Percentiles rank a stretch among this genome's conserved stretches.
Conservation (phyloP, 2,329 filamentous ascomycete genomes). For the Ceratocystis variospora region DNA sequence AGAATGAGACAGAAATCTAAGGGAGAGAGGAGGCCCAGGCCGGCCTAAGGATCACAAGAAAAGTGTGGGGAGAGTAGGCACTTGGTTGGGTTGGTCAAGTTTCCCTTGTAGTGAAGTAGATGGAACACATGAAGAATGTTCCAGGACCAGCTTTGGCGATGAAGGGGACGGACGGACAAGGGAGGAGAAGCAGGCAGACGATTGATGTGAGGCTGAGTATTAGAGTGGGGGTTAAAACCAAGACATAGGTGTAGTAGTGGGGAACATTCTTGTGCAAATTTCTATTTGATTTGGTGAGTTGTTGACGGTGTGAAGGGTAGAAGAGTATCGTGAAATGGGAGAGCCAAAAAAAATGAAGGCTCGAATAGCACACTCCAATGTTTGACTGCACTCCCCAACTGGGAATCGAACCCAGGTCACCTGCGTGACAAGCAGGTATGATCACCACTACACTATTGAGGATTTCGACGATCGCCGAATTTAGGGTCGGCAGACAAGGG, state of each 20-base stretch:
- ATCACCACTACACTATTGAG: constrained; percentile 8
- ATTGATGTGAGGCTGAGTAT: neutral
- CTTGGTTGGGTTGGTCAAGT: too few species aligned
- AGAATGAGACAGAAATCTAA: neutral
- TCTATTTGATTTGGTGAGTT: neutral
- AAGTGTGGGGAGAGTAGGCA: neutral
- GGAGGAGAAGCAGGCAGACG: neutral
- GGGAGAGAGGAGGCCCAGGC: neutral
- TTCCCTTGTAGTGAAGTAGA: neutral
- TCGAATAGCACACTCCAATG: too few species aligned
- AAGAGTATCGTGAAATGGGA: neutral
- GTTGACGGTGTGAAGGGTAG: neutral
- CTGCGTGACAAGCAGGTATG: constrained; percentile 9
- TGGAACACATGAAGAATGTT: neutral
- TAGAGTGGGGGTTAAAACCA: neutral
- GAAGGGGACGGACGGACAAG: neutral
- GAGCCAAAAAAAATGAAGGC: neutral
- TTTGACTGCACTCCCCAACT: neutral
- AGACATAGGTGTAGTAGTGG: neutral
- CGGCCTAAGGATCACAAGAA: neutral
- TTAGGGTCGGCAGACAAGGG: neutral
- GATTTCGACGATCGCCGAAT: neutral
- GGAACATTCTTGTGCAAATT: neutral
- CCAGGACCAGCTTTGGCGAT: neutral
- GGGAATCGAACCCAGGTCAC: constrained; percentile 6